Evolutionary conservation across 148 eudicot genomes (phyloP).

Genomic region (Vaccinium vitisidaea): DNA sequence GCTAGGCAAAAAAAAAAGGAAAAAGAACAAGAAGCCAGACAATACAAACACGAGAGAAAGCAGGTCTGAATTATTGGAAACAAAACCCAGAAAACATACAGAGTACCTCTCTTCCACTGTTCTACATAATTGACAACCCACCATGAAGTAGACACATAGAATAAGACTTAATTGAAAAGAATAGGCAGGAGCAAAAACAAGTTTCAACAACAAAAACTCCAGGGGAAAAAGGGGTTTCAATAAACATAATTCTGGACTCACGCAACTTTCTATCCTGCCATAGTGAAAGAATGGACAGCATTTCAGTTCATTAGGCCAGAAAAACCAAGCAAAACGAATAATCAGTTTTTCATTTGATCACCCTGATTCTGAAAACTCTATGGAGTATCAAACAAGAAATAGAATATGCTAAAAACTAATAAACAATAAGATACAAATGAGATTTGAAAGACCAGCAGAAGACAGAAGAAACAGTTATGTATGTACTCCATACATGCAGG

Average conservation of each 20-base stretch:
- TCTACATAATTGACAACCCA: neutral
- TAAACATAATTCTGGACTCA: neutral
- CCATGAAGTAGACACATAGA: neutral
- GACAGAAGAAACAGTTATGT: neutral
- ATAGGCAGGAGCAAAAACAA: neutral
- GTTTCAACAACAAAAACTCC: neutral
- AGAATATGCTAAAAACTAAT: neutral
- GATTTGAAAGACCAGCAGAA: neutral
- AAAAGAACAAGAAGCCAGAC: neutral
- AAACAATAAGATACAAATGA: neutral
- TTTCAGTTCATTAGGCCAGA: neutral
- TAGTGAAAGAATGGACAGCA: neutral
- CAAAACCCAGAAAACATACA: neutral
- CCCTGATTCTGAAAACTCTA: neutral
- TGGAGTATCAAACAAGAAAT: neutral
- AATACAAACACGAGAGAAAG: neutral
- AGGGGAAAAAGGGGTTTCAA: neutral
- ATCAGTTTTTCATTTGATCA: neutral
- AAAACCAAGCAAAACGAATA: neutral
- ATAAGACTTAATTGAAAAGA: neutral
- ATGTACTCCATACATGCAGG: too few species aligned
- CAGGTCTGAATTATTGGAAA: neutral
- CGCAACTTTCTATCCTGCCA: neutral
- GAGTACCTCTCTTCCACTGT: neutral
- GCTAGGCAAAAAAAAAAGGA: neutral